These are phyloP conservation scores for Tetracentron sinense DNA, from an alignment of 164 flowering plant species.

Conservation along the genomic window DNA sequence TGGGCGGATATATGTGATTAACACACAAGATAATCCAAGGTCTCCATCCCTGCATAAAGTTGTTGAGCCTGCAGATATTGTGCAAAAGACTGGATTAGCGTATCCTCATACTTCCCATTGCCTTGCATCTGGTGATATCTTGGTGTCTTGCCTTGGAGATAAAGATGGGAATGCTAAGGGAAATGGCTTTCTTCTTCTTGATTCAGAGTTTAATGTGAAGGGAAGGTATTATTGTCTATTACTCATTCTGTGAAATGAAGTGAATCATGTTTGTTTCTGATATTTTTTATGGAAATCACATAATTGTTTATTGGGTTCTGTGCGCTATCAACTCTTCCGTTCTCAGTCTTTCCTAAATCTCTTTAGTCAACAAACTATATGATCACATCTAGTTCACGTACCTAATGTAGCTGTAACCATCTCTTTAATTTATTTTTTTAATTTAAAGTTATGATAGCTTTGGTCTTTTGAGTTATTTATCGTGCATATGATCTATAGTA, in stretches of 20 bases:
- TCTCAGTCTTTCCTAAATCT: background rate
- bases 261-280: no score
- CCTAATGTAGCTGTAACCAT: no score
- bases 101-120: slow-evolving; percentile 97
- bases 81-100: slow-evolving; percentile 80
- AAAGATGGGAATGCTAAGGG: slow-evolving; percentile 89
- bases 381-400: no score
- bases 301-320: no score
- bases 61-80: slow-evolving; percentile 73
- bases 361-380: no score
- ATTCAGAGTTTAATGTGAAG: slow-evolving; percentile 89
- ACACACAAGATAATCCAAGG: slow-evolving; percentile 62
- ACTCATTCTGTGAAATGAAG: background rate
- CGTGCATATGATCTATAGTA: no score
- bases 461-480: no score
- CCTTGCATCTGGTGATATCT: slow-evolving; percentile 90
- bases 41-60: slow-evolving; percentile 82
- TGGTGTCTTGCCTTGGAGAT: slow-evolving; percentile 96
- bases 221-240: slow-evolving; percentile 60
- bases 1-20: slow-evolving; percentile 83
- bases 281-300: no score
- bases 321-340: no score
- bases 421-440: no score
- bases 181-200: slow-evolving; percentile 94
- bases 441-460: no score